Evolutionary conservation across 1,284 basidiomycete species (phyloP).

Genomic region (Cryptococcus floricola): DNA sequence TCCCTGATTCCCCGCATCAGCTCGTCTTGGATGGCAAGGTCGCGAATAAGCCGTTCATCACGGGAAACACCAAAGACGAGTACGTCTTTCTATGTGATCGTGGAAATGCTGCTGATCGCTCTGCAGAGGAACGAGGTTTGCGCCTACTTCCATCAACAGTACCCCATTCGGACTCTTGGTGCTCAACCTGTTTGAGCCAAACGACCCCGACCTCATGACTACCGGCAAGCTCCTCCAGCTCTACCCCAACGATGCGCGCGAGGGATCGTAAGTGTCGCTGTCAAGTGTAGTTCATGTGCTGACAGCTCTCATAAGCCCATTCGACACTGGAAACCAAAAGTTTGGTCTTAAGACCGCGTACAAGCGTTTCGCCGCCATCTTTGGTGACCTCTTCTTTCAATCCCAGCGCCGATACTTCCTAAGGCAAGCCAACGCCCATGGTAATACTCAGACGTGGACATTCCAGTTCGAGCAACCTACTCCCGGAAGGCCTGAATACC

Average conservation of each 20-base stretch:
- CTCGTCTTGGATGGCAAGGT: slow-evolving; percentile 37
- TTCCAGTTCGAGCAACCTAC: slow-evolving; percentile 31
- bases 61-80: slow-evolving; percentile 45
- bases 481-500: slow-evolving; percentile 8
- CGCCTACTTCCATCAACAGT: slow-evolving; percentile 22
- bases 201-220: slow-evolving; percentile 6
- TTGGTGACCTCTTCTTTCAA: slow-evolving; percentile 35
- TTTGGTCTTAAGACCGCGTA: slow-evolving; percentile 26
- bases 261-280: slow-evolving; percentile 26
- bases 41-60: slow-evolving; percentile 45
- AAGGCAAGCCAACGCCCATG: slow-evolving; percentile 23
- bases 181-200: slow-evolving; percentile 25
- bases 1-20: slow-evolving; percentile 37
- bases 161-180: slow-evolving; percentile 12
- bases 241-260: slow-evolving; percentile 29
- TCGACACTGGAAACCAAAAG: slow-evolving; percentile 39
- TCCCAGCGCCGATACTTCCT: slow-evolving; percentile 31
- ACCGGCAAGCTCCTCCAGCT: slow-evolving; percentile 18
- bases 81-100: slow-evolving; percentile 1
- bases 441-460: slow-evolving; percentile 30
- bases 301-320: slow-evolving; percentile 22
- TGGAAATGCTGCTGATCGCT: neutral
- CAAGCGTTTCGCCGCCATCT: slow-evolving; percentile 30
- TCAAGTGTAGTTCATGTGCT: no score
- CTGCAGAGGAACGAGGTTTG: slow-evolving; percentile 37